Base-by-base conservation (phyloP, 352 stramenopile species). In the Globisporangium middletonii region DNA sequence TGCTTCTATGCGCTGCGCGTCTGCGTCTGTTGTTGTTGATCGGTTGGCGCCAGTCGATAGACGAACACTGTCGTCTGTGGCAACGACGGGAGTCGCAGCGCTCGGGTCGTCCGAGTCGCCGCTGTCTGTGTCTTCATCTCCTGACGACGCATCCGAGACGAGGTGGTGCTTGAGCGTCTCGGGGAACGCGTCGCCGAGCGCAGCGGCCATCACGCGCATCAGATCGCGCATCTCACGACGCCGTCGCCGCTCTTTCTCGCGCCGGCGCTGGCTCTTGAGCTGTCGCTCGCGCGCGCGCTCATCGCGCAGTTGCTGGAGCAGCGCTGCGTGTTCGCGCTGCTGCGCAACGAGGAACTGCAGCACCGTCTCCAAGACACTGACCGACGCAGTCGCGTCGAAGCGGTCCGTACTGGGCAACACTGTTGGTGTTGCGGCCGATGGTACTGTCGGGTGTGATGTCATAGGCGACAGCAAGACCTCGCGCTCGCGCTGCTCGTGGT, bases 301-400 rank as follows among this genome's bases (percentile, higher is more conserved):
- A 46, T 68, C 67, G 35, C 73, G 59, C 9, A 83, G 72, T 16
- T 54, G 30, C 50, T 85, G 60, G 2, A 65, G 30, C 30, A 65
- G 72, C 11, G 63, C 61, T n/a, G 58, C 55, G 4, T 42, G 73
- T 46, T 86, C 77, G 5, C 68, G 53, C 43, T 88, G 75, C 55
- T 88, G 77, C 1, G 71, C 60, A 30, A 72, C 63, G 67, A 88
- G 73, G 59, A 73, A 80, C 50, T 80, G 69, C 38, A 86, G 60
- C 51, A 84, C 56, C 28, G 77, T 55, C 48, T 88, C 75, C 68
- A 86, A 72, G 28, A 82, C 35, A 0, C 63, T 61, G n/a, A 80
- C 51, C 15, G 56, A 59, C 9, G 69, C 13, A 12, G 33, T 12
- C 44, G 52, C 8, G 38, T 49, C 28, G 33, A 23, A 23, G 23